Conservation (phyloP, 2,329 filamentous ascomycete genomes). For the Pseudogymnoascus sp. region DNA sequence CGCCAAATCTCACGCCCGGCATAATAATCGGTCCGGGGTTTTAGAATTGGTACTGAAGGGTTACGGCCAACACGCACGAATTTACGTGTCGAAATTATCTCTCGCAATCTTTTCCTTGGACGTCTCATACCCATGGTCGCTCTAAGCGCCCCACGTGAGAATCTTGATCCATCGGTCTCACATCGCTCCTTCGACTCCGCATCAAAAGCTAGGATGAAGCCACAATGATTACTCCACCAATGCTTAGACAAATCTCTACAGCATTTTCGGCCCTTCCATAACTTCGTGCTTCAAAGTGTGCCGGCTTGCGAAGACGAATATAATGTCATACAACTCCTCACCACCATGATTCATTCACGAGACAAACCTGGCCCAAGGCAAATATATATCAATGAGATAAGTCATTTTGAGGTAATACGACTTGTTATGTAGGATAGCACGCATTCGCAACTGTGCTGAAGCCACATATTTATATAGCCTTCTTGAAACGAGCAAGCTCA, state of each 20-base stretch:
- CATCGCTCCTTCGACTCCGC: neutral
- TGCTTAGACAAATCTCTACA: neutral
- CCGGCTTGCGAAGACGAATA: no score
- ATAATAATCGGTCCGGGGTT: neutral
- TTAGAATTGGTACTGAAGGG: neutral
- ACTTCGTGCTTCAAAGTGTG: neutral
- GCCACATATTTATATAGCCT: neutral
- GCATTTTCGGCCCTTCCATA: no score
- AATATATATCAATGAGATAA: neutral
- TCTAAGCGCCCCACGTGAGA: neutral
- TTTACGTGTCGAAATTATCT: neutral
- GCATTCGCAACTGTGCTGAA: neutral
- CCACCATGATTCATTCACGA: neutral
- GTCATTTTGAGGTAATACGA: neutral
- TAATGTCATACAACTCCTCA: neutral
- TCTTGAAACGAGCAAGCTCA: neutral
- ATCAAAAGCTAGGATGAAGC: neutral
- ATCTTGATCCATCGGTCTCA: neutral
- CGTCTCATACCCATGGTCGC: neutral
- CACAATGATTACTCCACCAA: neutral
- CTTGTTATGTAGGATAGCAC: neutral
- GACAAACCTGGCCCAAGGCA: no score
- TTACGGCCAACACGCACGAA: neutral
- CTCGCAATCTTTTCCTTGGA: no score
- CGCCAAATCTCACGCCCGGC: neutral